Base-by-base conservation (phyloP, 2,329 filamentous ascomycete genomes). In the Neophaeococcomyces aloes region DNA sequence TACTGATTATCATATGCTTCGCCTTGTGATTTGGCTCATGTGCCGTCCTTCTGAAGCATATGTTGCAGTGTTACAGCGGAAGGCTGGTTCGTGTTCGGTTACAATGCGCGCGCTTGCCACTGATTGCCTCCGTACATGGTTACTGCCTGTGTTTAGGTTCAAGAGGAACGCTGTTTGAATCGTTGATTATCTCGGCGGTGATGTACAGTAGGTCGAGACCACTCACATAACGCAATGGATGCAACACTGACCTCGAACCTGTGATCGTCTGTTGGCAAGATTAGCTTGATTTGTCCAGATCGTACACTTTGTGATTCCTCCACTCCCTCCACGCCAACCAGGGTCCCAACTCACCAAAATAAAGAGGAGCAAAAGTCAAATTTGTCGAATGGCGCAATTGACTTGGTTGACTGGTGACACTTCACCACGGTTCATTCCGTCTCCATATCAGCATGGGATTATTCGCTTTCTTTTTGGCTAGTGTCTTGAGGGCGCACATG, bases 341-440 rank as follows among this genome's bases (percentile, higher is more conserved):
- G 39, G 39, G 39, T 42, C 39, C 30, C 14, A 27, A 27, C 11
- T 23, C 18, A 27, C 19, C 21, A 19, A 6, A 27, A 27, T 4
- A 6, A 35, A 18, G 10, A 17, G 18, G 4, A 13, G 15, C 38
- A 34, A 34, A 42, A 35, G n/a, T n/a, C 17, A 34, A 23, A 27
- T 34, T 10, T 30, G 34, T 25, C 17, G 23, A 32, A 42, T 42
- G 39, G 39, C 39, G 39, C 39, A 42, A 42, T 42, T 30, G 39
- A 17, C 21, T 15, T 14, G n/a, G n/a, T n/a, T n/a, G n/a, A 35
- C 30, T 34, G 19, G 39, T 42, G 39, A 34, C 38, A 42, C 31
- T 19, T 42, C 39, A 42, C 19, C 39, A 35, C 39, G 39, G 39
- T n/a, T 42, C 30, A 42, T 42, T 42, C 39, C 39, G 39, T 35